Base-by-base conservation (phyloP, 2,329 filamentous ascomycete species). In the Diaporthe vaccinii region DNA sequence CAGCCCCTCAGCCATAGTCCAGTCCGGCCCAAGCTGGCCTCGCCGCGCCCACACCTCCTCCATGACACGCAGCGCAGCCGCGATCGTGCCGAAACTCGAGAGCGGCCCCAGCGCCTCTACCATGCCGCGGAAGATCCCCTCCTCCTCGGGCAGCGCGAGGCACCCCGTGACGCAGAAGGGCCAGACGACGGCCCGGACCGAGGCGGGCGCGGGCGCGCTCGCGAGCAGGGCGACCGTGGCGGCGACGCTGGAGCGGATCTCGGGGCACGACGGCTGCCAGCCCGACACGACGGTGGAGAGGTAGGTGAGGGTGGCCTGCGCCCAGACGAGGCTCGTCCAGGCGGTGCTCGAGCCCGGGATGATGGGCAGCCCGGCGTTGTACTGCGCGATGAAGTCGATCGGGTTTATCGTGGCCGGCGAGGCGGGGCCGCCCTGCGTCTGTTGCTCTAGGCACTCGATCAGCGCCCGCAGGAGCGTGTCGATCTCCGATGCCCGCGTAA, bases 221-320 rank as follows among this genome's bases (percentile, higher is more conserved):
- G 77, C 77, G 20, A 75, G 62, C 49, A 79, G 76, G 15, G 75
- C 74, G 17, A 80, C 57, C 12, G 73, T 71, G 44, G 73, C 76
- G 53, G 75, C 76, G 4, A 80, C 79, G 2, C 77, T 78, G 34
- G 77, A 75, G 3, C 82, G 82, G 2, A 89, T 84, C 69, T 88
- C 87, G 0, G 82, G 79, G 62, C 82, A 85, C 0, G 84, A 83
- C 0, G 87, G 87, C 76, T 88, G 87, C 88, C 87, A 90, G 4
- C 88, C 89, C 1, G 84, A 85, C 4, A 88, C 82, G 28, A 89
- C 86, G 5, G 88, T 85, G 17, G 83, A 81, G 17, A 90, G 84
- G 75, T 89, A 89, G 10, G 85, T 84, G 2, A 88, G 81, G 0
- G 86, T 82, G 1, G 87, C 87, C 59, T 88, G 84, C 1, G 86